phyloP scores from a whole-genome alignment of 352 stramenopile species.

The Pythium aristosporum region DNA sequence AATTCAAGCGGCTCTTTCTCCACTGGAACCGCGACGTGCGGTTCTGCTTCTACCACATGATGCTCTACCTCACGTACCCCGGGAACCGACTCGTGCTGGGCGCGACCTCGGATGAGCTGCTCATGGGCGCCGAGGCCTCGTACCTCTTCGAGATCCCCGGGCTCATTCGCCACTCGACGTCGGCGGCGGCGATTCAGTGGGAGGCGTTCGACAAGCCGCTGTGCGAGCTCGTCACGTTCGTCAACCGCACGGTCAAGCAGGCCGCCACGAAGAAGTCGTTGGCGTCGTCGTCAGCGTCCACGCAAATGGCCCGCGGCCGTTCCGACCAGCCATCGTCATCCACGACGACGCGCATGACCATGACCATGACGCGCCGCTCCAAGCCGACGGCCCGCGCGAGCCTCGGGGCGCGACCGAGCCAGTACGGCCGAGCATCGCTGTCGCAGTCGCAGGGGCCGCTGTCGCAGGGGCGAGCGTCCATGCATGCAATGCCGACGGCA shows the following conservation, averaged over 20 bases:
- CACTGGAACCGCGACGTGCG: slow-evolving; percentile 86
- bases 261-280: background rate
- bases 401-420: slow-evolving; percentile 9
- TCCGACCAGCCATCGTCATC: background rate
- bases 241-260: slow-evolving; percentile 47
- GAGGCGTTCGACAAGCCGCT: slow-evolving; percentile 63
- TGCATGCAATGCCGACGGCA: slow-evolving; percentile 9
- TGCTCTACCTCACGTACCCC: slow-evolving; percentile 79
- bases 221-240: slow-evolving; percentile 48
- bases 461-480: slow-evolving; percentile 2
- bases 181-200: slow-evolving; percentile 38
- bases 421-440: slow-evolving; percentile 8
- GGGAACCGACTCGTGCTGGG: slow-evolving; percentile 75
- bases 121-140: slow-evolving; percentile 63
- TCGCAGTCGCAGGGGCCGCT: background rate
- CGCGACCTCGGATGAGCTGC: slow-evolving; percentile 65
- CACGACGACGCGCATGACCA: slow-evolving; percentile 17
- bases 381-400: slow-evolving; percentile 13
- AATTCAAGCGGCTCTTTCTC: slow-evolving; percentile 69
- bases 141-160: slow-evolving; percentile 73
- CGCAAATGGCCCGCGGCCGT: background rate
- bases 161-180: slow-evolving; percentile 39
- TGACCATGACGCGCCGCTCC: slow-evolving; percentile 13
- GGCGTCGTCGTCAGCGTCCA: background rate
- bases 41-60: slow-evolving; percentile 79